phyloP scores from a whole-genome alignment of 768 basidiomycete genomes.

The Punctularia strigosozonata region DNA sequence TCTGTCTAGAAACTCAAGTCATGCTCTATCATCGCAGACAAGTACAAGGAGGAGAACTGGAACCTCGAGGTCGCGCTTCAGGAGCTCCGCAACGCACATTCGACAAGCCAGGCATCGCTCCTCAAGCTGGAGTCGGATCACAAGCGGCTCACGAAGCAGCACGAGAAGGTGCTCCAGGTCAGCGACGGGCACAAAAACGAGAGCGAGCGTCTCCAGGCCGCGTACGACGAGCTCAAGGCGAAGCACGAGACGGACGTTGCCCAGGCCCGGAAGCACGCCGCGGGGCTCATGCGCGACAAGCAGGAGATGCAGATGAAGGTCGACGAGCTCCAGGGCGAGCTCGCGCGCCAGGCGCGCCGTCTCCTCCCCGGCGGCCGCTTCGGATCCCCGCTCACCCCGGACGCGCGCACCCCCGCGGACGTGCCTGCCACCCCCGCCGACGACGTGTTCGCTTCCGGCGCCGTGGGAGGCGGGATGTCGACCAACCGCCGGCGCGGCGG shows the following conservation, averaged over 20 bases:
- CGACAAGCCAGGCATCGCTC: constrained; percentile 50
- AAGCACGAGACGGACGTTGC: constrained; percentile 96
- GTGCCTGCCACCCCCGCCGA: constrained; percentile 43
- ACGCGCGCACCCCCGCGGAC: constrained; percentile 22
- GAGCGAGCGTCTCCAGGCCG: constrained; percentile 51
- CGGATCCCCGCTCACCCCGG: constrained; percentile 67
- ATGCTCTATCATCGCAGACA: constrained; percentile 38
- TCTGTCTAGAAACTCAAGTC: not conserved
- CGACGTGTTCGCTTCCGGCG: constrained; percentile 54
- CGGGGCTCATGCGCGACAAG: constrained; percentile 85
- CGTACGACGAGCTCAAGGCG: constrained; percentile 63
- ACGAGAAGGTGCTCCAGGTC: too few relatives aligned
- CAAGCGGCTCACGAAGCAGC: constrained; percentile 64
- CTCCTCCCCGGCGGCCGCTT: constrained; percentile 56
- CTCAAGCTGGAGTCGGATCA: constrained; percentile 74
- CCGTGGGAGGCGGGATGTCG: constrained; percentile 54
- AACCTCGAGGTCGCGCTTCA: constrained; percentile 91
- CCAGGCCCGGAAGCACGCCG: constrained; percentile 77
- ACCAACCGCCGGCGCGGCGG: constrained; percentile 50
- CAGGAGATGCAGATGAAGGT: constrained; percentile 77
- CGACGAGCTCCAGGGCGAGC: constrained; percentile 65
- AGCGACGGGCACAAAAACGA: constrained; percentile 85
- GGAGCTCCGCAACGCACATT: constrained; percentile 63
- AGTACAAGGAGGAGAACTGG: constrained; percentile 98
- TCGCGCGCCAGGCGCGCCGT: constrained; percentile 48